Evolutionary conservation across 2,329 filamentous ascomycete species (phyloP).

Genomic region (Dryadomyces sulphureus): DNA sequence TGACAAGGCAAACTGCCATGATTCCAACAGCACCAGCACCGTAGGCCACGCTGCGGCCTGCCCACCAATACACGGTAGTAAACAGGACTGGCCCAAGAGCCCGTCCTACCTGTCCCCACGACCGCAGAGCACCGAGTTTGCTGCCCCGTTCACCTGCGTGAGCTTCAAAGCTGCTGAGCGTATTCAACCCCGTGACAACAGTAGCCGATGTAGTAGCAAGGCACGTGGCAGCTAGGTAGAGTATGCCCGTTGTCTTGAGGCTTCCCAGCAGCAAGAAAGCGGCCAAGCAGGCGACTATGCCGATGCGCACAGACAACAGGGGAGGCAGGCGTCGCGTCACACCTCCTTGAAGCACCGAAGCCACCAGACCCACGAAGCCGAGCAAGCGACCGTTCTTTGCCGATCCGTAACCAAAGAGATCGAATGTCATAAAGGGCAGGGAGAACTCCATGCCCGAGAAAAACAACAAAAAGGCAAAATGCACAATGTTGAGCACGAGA

Average conservation of each 20-base stretch:
- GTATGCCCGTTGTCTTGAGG: constrained; percentile 48
- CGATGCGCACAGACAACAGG: constrained; percentile 62
- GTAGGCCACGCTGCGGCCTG: constrained; percentile 76
- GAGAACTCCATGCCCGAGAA: constrained; percentile 99
- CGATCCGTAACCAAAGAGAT: constrained; percentile 72
- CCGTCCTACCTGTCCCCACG: constrained; percentile 73
- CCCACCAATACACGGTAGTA: constrained; percentile 97
- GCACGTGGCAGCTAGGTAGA: constrained; percentile 72
- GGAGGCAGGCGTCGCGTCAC: constrained; percentile 76
- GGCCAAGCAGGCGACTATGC: constrained; percentile 59
- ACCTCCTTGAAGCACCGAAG: constrained; percentile 85
- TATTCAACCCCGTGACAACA: constrained; percentile 86
- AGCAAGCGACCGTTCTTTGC: constrained; percentile 72
- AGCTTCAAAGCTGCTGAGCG: constrained; percentile 82
- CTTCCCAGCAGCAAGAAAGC: constrained; percentile 70
- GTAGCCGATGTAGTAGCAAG: constrained; percentile 86
- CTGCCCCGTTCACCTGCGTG: constrained; percentile 64
- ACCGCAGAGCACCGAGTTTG: constrained; percentile 71
- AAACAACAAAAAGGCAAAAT: constrained; percentile 86
- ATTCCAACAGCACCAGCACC: constrained; percentile 68
- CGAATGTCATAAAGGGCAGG: constrained; percentile 92
- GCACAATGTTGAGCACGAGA: constrained; percentile 64
- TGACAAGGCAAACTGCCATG: constrained; percentile 53
- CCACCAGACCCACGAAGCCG: constrained; percentile 81
- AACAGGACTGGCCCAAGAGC: constrained; percentile 81